Conservation (phyloP, 345 rosid species). For the Arabis alpina region DNA sequence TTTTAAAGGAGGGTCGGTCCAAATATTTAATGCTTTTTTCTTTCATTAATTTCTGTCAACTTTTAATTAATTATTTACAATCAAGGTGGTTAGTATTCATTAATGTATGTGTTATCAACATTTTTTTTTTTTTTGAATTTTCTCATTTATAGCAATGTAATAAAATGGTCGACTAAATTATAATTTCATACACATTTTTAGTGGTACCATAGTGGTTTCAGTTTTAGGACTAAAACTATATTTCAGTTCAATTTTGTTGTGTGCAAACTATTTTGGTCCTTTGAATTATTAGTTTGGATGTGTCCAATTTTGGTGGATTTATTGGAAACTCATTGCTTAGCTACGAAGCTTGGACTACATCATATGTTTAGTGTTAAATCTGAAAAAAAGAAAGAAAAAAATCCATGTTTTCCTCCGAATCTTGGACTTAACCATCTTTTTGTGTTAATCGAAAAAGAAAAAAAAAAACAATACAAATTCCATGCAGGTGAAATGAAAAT, state of each 20-base stretch:
- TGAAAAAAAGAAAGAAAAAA: too few species aligned
- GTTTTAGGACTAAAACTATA: background rate
- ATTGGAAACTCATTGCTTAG: too few species aligned
- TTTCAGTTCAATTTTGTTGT: background rate
- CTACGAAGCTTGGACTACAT: too few species aligned
- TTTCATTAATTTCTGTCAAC: slow-evolving; percentile 14
- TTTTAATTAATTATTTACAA: slow-evolving; percentile 24
- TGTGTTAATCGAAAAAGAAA: too few species aligned
- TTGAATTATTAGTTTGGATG: too few species aligned
- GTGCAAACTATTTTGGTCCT: background rate
- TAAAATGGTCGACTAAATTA: slow-evolving; percentile 13
- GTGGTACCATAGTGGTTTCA: background rate
- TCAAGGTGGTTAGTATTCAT: slow-evolving; percentile 41
- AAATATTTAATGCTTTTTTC: slow-evolving; percentile 20
- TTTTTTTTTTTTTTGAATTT: background rate
- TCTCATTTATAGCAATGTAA: background rate
- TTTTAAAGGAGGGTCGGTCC: slow-evolving; percentile 7
- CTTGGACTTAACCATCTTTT: too few species aligned
- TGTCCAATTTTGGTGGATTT: too few species aligned
- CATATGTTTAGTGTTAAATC: too few species aligned
- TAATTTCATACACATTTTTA: background rate
- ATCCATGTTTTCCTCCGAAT: too few species aligned
- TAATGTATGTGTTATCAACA: slow-evolving; percentile 32
- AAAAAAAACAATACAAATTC: too few species aligned
- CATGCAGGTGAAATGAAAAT: slow-evolving; percentile 14